A percentile compares a stretch with the other conserved stretches of the same genome.
Evolutionary conservation across 2,329 filamentous ascomycete species (phyloP).

Genomic region (Ophiostoma triangulosporum): DNA sequence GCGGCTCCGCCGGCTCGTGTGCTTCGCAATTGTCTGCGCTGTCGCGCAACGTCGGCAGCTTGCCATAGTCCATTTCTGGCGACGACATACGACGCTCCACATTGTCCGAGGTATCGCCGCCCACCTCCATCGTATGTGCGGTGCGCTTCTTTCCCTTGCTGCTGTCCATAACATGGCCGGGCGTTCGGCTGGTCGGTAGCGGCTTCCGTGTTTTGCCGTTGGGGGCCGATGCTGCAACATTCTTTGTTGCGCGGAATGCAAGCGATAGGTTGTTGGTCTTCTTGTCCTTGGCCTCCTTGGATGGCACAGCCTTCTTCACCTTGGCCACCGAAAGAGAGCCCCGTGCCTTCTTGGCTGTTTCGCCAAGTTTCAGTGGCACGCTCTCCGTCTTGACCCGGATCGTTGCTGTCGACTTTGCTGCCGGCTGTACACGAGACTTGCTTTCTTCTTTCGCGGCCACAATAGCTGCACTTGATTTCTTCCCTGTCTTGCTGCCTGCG

Average conservation of each 20-base stretch:
- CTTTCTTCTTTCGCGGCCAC: not conserved
- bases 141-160: not conserved
- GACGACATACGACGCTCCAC: not conserved
- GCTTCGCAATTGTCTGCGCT: not conserved
- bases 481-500: not conserved
- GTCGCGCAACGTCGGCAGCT: constrained; percentile 8
- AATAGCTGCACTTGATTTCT: not conserved
- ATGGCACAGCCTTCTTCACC: constrained; percentile 21
- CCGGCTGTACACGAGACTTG: not conserved
- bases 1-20: not conserved
- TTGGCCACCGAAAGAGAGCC: constrained; percentile 1
- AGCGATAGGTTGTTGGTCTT: constrained; percentile 21
- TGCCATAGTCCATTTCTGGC: not conserved
- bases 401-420: not conserved
- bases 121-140: not conserved
- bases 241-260: constrained; percentile 32
- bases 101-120: not conserved
- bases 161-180: not conserved
- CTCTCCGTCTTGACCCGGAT: not conserved
- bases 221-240: constrained; percentile 15
- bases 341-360: constrained; percentile 5
- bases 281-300: constrained; percentile 23
- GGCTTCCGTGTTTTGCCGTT: constrained; percentile 8
- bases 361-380: constrained; percentile 6
- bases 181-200: not conserved